These are phyloP conservation scores for Penicillium sp. DNA, from an alignment of 2,329 filamentous ascomycete species.

Conservation along the genomic window DNA sequence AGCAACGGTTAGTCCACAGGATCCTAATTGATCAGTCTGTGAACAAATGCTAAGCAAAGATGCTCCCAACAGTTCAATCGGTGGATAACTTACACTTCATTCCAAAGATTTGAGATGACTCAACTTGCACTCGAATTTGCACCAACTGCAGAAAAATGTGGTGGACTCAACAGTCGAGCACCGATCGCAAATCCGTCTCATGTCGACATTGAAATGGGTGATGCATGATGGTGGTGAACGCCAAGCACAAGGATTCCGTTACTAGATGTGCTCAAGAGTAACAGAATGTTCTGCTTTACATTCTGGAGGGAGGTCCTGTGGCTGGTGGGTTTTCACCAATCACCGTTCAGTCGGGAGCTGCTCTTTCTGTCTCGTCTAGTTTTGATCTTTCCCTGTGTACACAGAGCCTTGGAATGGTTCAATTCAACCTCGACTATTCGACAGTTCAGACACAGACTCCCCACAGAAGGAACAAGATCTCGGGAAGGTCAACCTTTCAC, in stretches of 20 bases:
- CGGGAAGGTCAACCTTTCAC: neutral
- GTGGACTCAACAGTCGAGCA: constrained; percentile 9
- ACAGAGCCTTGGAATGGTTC: constrained; percentile 4
- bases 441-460: constrained; percentile 7
- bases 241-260: neutral
- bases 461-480: neutral
- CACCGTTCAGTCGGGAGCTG: neutral
- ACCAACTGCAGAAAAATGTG: constrained; percentile 19
- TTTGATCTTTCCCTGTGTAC: constrained; percentile 4
- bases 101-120: constrained; percentile 34
- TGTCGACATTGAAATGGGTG: constrained; percentile 6
- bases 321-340: neutral
- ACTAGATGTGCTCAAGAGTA: neutral
- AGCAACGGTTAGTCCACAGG: constrained; percentile 38
- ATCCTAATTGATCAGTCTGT: neutral
- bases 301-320: neutral
- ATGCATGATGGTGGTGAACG: neutral
- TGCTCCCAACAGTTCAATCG: constrained; percentile 31
- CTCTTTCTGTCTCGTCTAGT: neutral
- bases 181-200: neutral
- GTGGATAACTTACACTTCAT: constrained; percentile 40
- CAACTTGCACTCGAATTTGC: constrained; percentile 25
- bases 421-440: constrained; percentile 10
- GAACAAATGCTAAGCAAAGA: constrained; percentile 3
- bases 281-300: neutral